Base-by-base conservation (phyloP, 805 yeast species). In the Candida coleopterorum region DNA sequence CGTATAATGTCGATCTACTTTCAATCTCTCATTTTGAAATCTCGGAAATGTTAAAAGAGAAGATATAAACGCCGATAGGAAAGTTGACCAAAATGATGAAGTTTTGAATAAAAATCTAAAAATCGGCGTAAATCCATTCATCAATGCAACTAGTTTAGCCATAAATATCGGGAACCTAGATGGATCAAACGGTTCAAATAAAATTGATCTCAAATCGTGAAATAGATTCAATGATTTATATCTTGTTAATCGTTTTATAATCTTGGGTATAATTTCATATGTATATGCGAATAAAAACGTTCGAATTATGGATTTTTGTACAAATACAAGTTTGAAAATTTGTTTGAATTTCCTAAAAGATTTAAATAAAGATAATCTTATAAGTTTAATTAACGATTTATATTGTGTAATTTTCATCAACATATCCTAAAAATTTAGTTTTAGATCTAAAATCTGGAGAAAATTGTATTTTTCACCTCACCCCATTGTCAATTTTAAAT, bases 81-180 rank as follows among this genome's bases (percentile, higher is more conserved):
- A 34, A 14, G 36, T 27, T 18, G 34, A 15, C 16, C 22, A 18
- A 31, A 38, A 38, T 14, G 34, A 23, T 31, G 9, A 8, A 11
- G 10, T 12, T n/a, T 6, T 6, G 22, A n/a, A n/a, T n/a, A n/a
- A n/a, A n/a, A n/a, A n/a, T n/a, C n/a, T 18, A n/a, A 31, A 26
- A 26, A 52, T 25, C 8, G 47, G 38, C 10, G 48, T 40, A 10
- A 54, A 38, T 3, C 43, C 29, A 34, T 54, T 55, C 46, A 53
- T 45, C 4, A 43, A 39, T 20, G 52, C 56, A 27, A 56, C 41
- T 39, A 58, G 38, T 27, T 41, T 46, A 22, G 49, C 53, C 22
- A 56, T 48, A 29, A 58, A 49, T 26, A 50, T 38, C 9, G 64
- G 64, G 39, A 58, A 52, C 35, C 50, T 50, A 30, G 40, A 43